Evolutionary conservation across 2,329 filamentous ascomycete genomes (phyloP).

Genomic region (Xenoacremonium recifei): DNA sequence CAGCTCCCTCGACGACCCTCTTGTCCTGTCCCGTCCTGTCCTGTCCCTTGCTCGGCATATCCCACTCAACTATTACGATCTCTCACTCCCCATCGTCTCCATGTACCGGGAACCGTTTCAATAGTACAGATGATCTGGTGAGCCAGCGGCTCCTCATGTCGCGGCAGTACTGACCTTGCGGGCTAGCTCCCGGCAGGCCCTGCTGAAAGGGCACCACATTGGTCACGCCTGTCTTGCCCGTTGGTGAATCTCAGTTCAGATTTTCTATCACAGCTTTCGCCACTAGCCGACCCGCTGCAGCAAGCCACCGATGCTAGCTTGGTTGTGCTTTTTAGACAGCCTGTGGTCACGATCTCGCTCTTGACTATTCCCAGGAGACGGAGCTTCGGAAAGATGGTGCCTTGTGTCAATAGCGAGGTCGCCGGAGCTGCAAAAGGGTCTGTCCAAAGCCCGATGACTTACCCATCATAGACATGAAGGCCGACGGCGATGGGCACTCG

Average conservation of each 20-base stretch:
- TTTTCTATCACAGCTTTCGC: background rate
- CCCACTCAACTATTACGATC: background rate
- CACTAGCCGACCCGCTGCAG: constrained; percentile 9
- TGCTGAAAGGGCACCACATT: no score
- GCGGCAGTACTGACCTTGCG: no score
- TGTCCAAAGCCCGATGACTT: no score
- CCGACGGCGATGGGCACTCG: background rate
- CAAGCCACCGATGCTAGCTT: background rate
- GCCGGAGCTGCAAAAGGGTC: no score
- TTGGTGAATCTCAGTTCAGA: no score
- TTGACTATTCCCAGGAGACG: background rate
- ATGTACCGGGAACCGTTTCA: background rate
- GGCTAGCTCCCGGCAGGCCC: no score
- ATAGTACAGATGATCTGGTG: background rate
- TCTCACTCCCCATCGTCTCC: background rate
- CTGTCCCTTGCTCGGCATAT: no score
- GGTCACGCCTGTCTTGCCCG: no score
- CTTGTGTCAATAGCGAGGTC: no score
- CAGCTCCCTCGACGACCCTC: background rate
- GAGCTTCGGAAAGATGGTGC: no score
- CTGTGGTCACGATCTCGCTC: background rate
- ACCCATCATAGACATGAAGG: background rate
- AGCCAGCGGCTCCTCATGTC: background rate
- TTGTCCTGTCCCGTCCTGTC: background rate
- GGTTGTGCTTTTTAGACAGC: background rate